A percentile compares a stretch with the other conserved stretches of the same genome.
Conservation (phyloP, 208 protist genomes). For the Blastocrithidia nonstop region DNA sequence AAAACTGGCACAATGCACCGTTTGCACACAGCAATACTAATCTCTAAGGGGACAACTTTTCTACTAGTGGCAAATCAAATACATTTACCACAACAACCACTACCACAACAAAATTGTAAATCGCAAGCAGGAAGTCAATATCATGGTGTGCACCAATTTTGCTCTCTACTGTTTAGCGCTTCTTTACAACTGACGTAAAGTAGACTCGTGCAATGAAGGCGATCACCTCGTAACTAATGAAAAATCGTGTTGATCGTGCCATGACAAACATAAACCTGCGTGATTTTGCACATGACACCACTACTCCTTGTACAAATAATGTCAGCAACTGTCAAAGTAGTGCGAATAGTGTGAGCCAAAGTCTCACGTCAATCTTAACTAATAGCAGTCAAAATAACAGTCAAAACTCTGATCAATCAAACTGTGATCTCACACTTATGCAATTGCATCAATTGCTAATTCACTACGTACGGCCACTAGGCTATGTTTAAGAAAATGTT, state of each 20-base stretch:
- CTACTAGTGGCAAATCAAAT: too few species aligned
- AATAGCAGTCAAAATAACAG: too few species aligned
- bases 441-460: constrained; percentile 3
- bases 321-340: too few species aligned
- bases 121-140: constrained; percentile 5
- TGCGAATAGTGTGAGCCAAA: too few species aligned
- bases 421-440: not conserved
- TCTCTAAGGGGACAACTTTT: too few species aligned
- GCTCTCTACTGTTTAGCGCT: constrained; percentile 28
- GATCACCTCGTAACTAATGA: constrained; percentile 44
- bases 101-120: constrained; percentile 4
- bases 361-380: too few species aligned
- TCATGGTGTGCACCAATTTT: constrained; percentile 13
- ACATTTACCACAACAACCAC: not conserved
- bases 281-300: constrained; percentile 24
- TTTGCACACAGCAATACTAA: too few species aligned
- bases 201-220: constrained; percentile 35
- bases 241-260: constrained; percentile 46
- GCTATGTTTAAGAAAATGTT: too few species aligned
- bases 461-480: constrained; percentile 4
- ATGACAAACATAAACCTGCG: constrained; percentile 32
- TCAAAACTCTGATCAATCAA: too few species aligned
- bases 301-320: constrained; percentile 10
- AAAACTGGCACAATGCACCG: too few species aligned
- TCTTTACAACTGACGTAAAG: constrained; percentile 35